Base-by-base conservation (phyloP, 768 basidiomycete genomes). In the Gymnopilus junonius region DNA sequence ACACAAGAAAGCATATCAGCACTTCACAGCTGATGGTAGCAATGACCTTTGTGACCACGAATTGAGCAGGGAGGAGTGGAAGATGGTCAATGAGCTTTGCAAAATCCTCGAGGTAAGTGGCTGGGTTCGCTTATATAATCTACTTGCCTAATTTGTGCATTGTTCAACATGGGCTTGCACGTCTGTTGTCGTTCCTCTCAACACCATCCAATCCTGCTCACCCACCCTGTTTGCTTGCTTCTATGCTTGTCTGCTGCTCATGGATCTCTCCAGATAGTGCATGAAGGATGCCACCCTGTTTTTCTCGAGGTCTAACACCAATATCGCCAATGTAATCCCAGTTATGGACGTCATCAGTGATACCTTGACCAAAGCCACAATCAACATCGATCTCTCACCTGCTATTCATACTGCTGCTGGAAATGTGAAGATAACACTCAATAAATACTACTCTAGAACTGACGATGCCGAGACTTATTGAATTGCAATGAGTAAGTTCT, bases 401-500 rank as follows among this genome's bases (percentile, higher is more conserved):
- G 46, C 73, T 17, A 71, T 77, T 46, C 61, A 50, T 21, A 62
- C 63, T 12, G 66, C 73, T 1, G 35, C 72, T 3, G 54, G 27
- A 17, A 34, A 71, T 4, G 71, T 62, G 8, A 73, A 75, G 48
- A 53, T 58, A 4, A 75, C 67, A 1, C 51, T 79, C 1, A 75
- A 77, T 61, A 20, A 55, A 10, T 77, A 77, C 59, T 79, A 77
- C 53, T 34, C 55, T 2, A 40, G 54, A 14, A 77, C 74, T 2
- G 76, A 77, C 57, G 6, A 32, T 3, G 74, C 75, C 0, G 61
- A 77, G 7, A 62, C 70, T 0, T 78, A 76, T 57, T 55, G 67
- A 0, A 76, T 79, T 67, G 75, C 75, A 4, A 79, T 79, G 75
- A 66, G 77, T 78, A 61, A 12, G 72, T 73, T 21, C 37, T 39